Conservation (phyloP, 345 rosid genomes). For the Pistacia vera region DNA sequence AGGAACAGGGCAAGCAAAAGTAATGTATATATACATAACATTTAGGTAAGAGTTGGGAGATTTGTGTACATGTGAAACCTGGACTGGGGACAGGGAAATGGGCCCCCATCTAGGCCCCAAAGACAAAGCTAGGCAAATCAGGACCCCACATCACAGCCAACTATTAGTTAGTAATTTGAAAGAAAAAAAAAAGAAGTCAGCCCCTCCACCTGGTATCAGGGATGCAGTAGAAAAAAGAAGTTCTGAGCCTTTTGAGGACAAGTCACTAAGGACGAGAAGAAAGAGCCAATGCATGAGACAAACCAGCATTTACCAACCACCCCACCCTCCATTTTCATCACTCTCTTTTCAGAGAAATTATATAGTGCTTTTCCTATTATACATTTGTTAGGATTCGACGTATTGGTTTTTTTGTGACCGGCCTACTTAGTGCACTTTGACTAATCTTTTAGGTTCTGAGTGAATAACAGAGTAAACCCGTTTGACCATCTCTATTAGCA, state of each 20-base stretch:
- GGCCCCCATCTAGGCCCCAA: constrained; percentile 14
- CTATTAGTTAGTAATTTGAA: constrained; percentile 11
- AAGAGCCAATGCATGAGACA: constrained; percentile 38
- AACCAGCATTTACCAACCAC: constrained; percentile 29
- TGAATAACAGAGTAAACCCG: no score
- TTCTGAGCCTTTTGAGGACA: constrained; percentile 1
- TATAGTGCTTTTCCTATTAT: no score
- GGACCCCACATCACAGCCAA: constrained; percentile 13
- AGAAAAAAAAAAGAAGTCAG: neutral
- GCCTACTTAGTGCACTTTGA: no score
- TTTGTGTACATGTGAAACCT: constrained; percentile 25
- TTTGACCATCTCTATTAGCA: no score
- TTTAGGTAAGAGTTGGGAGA: neutral
- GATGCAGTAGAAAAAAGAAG: neutral
- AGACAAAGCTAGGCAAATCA: neutral
- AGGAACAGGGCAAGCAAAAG: constrained; percentile 18
- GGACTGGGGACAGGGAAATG: constrained; percentile 13
- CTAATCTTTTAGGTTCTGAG: no score
- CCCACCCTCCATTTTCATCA: neutral
- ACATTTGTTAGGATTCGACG: no score
- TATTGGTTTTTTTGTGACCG: no score
- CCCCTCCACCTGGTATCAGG: constrained; percentile 18
- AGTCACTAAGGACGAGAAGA: constrained; percentile 1
- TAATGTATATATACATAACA: no score
- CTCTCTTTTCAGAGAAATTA: neutral